A percentile compares a stretch with the other conserved stretches of the same genome.
phyloP scores from a whole-genome alignment of 805 yeast genomes.

The Huiozyma sinensis region DNA sequence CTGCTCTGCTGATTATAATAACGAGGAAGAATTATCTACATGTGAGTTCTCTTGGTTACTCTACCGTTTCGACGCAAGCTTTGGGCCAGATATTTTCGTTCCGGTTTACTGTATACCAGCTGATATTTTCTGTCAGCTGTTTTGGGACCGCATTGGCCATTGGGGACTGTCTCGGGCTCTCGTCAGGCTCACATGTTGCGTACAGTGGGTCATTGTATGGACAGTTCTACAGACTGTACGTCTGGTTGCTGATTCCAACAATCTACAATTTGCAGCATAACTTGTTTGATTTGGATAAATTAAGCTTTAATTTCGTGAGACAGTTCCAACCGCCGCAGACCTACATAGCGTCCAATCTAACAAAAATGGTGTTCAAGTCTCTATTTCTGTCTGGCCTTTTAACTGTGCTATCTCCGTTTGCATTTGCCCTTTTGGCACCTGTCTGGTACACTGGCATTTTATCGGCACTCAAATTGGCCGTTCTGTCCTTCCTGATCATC shows the following conservation, averaged over 20 bases:
- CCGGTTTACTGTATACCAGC: slow-evolving; percentile 20
- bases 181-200: background rate
- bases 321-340: slow-evolving; percentile 32
- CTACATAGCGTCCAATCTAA: slow-evolving; percentile 20
- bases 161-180: slow-evolving; percentile 12
- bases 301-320: slow-evolving; percentile 34
- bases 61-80: slow-evolving; percentile 13
- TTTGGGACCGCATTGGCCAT: slow-evolving; percentile 19
- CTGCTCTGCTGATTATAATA: slow-evolving; percentile 27
- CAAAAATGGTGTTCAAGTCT: slow-evolving; percentile 29
- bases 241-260: slow-evolving; percentile 31
- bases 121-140: slow-evolving; percentile 12
- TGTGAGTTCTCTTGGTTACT: slow-evolving; percentile 26
- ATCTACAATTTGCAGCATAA: slow-evolving; percentile 42
- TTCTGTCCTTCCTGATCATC: slow-evolving; percentile 30
- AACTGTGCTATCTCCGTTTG: slow-evolving; percentile 17
- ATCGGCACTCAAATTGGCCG: slow-evolving; percentile 25
- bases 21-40: slow-evolving; percentile 33
- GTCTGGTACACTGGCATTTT: slow-evolving; percentile 28
- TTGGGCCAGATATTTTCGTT: slow-evolving; percentile 25
- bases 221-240: slow-evolving; percentile 14
- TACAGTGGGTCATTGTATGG: background rate
- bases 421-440: slow-evolving; percentile 30
- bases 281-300: slow-evolving; percentile 43
- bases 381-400: slow-evolving; percentile 7